These are phyloP conservation scores for Dysphania ambrosioides DNA, from an alignment of 148 eudicot species.

Conservation along the genomic window DNA sequence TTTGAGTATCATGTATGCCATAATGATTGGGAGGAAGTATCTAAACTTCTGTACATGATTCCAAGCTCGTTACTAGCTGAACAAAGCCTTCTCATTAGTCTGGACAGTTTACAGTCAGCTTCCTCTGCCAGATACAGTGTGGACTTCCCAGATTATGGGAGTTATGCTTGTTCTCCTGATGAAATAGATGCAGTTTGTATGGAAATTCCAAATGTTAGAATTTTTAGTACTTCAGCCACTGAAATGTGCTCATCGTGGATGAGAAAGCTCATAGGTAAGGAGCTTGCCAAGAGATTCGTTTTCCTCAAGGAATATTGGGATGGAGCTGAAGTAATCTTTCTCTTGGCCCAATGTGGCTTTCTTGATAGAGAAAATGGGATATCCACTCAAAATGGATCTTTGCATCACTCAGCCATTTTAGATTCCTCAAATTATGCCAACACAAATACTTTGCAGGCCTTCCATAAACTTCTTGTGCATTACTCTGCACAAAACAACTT, in stretches of 20 bases:
- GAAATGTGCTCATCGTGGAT: slow-evolving; percentile 73
- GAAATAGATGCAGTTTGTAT: slow-evolving; percentile 72
- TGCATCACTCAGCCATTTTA: slow-evolving; percentile 38
- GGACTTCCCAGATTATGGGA: slow-evolving; percentile 43
- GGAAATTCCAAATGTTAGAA: slow-evolving; percentile 58
- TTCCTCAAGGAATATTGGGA: slow-evolving; percentile 84
- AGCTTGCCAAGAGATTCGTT: slow-evolving; percentile 66
- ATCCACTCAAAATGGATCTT: slow-evolving; percentile 32
- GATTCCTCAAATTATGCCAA: slow-evolving; percentile 33
- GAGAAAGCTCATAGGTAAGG: slow-evolving; percentile 61
- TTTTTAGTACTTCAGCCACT: slow-evolving; percentile 49
- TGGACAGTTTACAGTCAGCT: slow-evolving; percentile 56
- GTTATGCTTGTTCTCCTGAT: slow-evolving; percentile 53
- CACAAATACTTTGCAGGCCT: slow-evolving; percentile 48
- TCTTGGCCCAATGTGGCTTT: slow-evolving; percentile 80
- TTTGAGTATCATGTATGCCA: slow-evolving; percentile 83
- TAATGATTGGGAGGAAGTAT: slow-evolving; percentile 80
- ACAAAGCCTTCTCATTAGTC: slow-evolving; percentile 61
- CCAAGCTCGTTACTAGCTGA: slow-evolving; percentile 54
- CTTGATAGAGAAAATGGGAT: slow-evolving; percentile 31
- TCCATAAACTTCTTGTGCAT: slow-evolving; percentile 68
- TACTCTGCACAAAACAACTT: slow-evolving; percentile 64
- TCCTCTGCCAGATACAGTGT: slow-evolving; percentile 39
- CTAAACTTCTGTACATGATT: slow-evolving; percentile 58
- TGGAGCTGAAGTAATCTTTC: slow-evolving; percentile 57